Evolutionary conservation across 345 rosid genomes (phyloP).

Genomic region (Camelina neglecta): DNA sequence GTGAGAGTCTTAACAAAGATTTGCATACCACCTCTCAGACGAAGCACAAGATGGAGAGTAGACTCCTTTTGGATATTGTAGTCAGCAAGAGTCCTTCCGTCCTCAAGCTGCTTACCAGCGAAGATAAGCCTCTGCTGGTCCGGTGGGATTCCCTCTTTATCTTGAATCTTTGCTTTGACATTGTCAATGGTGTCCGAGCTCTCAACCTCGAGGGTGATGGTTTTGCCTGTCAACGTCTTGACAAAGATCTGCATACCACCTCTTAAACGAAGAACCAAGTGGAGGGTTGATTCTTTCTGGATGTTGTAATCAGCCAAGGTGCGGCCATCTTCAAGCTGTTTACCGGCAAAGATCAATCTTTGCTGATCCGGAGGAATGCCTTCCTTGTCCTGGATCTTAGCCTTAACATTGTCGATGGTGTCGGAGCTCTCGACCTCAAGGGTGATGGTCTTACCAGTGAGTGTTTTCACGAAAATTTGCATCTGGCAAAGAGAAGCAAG

Average conservation of each 20-base stretch:
- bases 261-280: not conserved
- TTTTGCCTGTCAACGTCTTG: not conserved
- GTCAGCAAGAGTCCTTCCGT: conserved; percentile 1
- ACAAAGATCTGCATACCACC: conserved; percentile 1
- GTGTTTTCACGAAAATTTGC: not conserved
- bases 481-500: not conserved
- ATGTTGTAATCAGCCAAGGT: not conserved
- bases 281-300: not conserved
- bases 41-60: not conserved
- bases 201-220: not conserved
- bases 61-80: not conserved
- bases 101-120: not conserved
- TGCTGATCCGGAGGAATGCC: not conserved
- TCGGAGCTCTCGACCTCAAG: not conserved
- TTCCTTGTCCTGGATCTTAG: not conserved
- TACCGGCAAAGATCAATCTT: not conserved
- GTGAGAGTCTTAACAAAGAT: not conserved
- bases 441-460: not conserved
- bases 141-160: not conserved
- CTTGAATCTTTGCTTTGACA: not conserved
- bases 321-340: not conserved
- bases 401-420: not conserved
- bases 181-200: not conserved
- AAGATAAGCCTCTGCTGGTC: not conserved
- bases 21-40: not conserved